These are phyloP conservation scores for Salinomyces thailandicus DNA, from an alignment of 2,329 filamentous ascomycete species.

Conservation along the genomic window DNA sequence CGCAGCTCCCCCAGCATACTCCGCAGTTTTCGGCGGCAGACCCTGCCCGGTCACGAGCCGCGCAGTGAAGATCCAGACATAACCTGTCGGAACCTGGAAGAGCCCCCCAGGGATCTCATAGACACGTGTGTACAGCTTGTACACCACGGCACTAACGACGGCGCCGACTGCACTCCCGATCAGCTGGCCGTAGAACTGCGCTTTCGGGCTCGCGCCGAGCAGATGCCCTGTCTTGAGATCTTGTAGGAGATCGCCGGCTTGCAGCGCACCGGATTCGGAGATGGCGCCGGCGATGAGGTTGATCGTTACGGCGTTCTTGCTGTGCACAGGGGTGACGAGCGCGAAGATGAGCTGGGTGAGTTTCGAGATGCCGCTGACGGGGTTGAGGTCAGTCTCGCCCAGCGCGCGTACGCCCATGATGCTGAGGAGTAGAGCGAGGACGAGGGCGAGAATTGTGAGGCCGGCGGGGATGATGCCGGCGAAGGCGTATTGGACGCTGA, in stretches of 20 bases:
- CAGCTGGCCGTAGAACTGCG: constrained; percentile 93
- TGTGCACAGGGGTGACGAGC: constrained; percentile 67
- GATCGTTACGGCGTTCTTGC: constrained; percentile 81
- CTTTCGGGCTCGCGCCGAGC: constrained; percentile 80
- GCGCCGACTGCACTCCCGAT: constrained; percentile 82
- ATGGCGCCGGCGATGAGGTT: constrained; percentile 91
- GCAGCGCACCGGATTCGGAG: constrained; percentile 72
- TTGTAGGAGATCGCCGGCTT: constrained; percentile 93
- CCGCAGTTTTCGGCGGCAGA: constrained; percentile 68
- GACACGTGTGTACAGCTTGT: constrained; percentile 79
- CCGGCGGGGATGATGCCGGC: constrained; percentile 69
- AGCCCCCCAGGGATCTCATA: constrained; percentile 81
- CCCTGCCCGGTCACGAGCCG: constrained; percentile 85
- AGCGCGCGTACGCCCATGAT: constrained; percentile 56
- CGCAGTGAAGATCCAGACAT: constrained; percentile 96
- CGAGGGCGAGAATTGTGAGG: constrained; percentile 73
- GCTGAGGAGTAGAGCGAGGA: constrained; percentile 59
- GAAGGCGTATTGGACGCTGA: constrained; percentile 74
- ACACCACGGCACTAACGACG: constrained; percentile 74
- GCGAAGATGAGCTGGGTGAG: constrained; percentile 93
- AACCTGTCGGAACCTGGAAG: constrained; percentile 89
- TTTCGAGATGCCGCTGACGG: constrained; percentile 93
- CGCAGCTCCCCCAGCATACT: constrained; percentile 68
- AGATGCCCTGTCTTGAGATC: constrained; percentile 94
- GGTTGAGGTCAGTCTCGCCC: constrained; percentile 85